Evolutionary conservation across 345 rosid species (phyloP).

Genomic region (Citrus unshiu): DNA sequence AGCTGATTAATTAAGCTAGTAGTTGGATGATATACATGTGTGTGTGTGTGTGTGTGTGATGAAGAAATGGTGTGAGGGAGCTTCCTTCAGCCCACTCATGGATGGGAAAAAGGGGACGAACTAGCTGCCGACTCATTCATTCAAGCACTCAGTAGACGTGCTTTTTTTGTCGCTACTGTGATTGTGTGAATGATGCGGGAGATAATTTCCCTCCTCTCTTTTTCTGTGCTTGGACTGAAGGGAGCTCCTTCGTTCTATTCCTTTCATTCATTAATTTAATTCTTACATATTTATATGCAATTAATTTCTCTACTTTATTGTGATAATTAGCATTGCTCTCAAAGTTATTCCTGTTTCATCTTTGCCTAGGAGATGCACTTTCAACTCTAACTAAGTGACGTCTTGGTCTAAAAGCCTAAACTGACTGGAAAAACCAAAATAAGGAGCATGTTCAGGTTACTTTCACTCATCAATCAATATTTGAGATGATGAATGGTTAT

Average conservation of each 20-base stretch:
- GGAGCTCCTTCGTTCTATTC: conserved; percentile 80
- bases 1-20: no score
- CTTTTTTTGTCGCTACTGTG: conserved; percentile 37
- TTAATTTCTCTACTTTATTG: background rate
- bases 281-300: no score
- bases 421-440: background rate
- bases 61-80: conserved; percentile 41
- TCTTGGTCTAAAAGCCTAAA: background rate
- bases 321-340: no score
- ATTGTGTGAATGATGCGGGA: conserved; percentile 99
- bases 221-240: conserved; percentile 98
- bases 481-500: background rate
- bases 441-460: background rate
- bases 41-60: background rate
- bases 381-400: no score
- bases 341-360: no score
- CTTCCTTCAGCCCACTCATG: conserved; percentile 89
- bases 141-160: conserved; percentile 46
- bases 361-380: no score
- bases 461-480: background rate
- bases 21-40: no score
- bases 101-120: conserved; percentile 58
- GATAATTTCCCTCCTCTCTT: conserved; percentile 59
- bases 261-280: conserved; percentile 5
- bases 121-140: conserved; percentile 98